Evolutionary conservation across 495 filamentous ascomycete genomes (phyloP), one percentile per base, ranked within the genome.

Genomic region (Bacidia gigantensis): DNA sequence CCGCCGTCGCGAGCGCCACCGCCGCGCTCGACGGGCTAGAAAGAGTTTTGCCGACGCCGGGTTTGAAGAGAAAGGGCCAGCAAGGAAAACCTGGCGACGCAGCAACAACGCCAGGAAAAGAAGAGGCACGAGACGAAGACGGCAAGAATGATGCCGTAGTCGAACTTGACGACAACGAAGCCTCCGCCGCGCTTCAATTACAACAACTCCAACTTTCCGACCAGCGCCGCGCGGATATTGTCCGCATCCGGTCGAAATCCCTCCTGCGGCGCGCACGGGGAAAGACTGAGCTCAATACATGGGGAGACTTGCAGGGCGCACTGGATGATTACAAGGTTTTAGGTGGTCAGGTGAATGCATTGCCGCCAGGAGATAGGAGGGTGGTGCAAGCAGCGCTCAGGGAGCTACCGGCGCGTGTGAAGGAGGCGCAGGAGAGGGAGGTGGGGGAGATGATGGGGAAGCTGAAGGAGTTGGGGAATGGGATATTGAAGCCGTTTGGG

Each of bases 401-500:
- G 35, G 68, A 67, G 24, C 71, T 96, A 11, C 83, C 84, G 2
- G 67, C 70, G 21, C 73, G 72, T 55, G 78, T 87, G 39, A 83
- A 87, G 42, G 73, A 74, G 29, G 89, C 89, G 2, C 81, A 83
- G 65, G 81, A 92, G 59, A 81, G 73, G 60, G 92, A 98, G 67
- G 87, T 89, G 75, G 79, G 72, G 5, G 90, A 98, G 66, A 95
- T 96, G 86, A 89, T 95, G 86, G 85, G 81, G 22, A 96, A 96
- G 68, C 66, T 98, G 66, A 96, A 94, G 66, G 80, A 85, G 73
- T 72, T 98, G 50, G 90, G 90, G 1, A 94, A 98, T 67, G 86
- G 87, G 1, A 73, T 98, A 40, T 67, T 98, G 35, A 94, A 84
- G 61, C 90, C 90, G 0, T 98, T 96, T 69, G 90, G 90, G 17